These are phyloP conservation scores for Suhomyces pyralidae DNA, from an alignment of 805 yeast genomes.

Conservation along the genomic window DNA sequence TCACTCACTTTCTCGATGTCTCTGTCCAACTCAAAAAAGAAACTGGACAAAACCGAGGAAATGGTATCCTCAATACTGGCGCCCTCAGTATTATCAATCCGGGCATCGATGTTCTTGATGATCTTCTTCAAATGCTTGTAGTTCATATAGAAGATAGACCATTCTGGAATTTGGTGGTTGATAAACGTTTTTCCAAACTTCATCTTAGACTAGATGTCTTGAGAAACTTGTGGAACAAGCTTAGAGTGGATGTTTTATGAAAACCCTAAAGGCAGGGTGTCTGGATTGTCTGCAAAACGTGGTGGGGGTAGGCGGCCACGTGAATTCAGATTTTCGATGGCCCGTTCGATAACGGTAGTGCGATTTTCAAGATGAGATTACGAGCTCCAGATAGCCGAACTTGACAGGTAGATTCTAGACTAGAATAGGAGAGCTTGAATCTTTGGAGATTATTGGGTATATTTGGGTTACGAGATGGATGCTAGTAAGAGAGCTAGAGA, in stretches of 20 bases:
- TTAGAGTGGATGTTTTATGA: neutral
- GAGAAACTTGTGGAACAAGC: neutral
- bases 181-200: slow-evolving; percentile 78
- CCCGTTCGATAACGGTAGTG: slow-evolving; percentile 1
- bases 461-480: no score
- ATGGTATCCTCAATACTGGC: slow-evolving; percentile 19
- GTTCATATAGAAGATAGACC: slow-evolving; percentile 80
- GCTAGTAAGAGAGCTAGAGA: neutral
- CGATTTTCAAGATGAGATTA: neutral
- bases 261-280: neutral
- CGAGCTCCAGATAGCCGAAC: neutral
- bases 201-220: slow-evolving; percentile 36
- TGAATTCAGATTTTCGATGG: slow-evolving; percentile 1
- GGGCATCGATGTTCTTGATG: slow-evolving; percentile 59
- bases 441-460: no score
- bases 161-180: slow-evolving; percentile 90
- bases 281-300: slow-evolving; percentile 4
- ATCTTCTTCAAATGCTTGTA: slow-evolving; percentile 80
- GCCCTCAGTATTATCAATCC: slow-evolving; percentile 33
- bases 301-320: slow-evolving; percentile 1
- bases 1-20: slow-evolving; percentile 79
- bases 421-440: neutral
- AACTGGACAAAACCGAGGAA: slow-evolving; percentile 49
- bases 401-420: neutral
- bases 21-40: slow-evolving; percentile 75